These are phyloP conservation scores for Blastocystis sp. DNA, from an alignment of 352 stramenopile species.

Conservation along the genomic window DNA sequence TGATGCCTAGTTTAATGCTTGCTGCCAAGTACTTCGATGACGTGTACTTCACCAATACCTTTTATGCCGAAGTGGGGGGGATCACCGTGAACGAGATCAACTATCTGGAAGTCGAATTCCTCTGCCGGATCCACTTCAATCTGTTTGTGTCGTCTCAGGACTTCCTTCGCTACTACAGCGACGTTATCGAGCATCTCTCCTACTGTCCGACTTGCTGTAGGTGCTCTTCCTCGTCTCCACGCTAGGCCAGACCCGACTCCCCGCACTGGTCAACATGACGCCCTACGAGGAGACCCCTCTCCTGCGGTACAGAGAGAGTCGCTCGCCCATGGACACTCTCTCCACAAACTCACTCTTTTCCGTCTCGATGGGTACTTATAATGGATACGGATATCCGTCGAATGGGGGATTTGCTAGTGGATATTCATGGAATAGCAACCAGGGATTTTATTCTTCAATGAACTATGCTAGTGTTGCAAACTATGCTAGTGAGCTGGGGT, in stretches of 20 bases:
- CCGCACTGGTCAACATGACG: not conserved
- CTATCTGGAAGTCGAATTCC: conserved; percentile 90
- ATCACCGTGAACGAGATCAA: conserved; percentile 80
- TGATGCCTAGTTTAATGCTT: conserved; percentile 77
- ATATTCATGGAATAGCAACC: not conserved
- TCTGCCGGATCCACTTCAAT: conserved; percentile 94
- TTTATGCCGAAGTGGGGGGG: conserved; percentile 79
- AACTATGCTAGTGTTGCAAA: not conserved
- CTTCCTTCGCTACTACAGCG: conserved; percentile 81
- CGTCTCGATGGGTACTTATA: not conserved
- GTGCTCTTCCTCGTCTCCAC: not conserved
- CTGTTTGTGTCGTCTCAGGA: conserved; percentile 83
- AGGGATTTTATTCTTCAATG: not conserved
- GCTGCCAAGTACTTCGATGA: conserved; percentile 99
- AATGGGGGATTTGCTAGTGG: not conserved
- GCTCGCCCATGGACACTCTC: not conserved
- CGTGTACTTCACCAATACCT: conserved; percentile 98
- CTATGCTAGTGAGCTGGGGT: not conserved
- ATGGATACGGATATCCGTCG: not conserved
- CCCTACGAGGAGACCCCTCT: conserved; percentile 2
- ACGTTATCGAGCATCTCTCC: conserved; percentile 65
- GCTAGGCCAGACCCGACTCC: not conserved
- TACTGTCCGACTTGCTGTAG: not conserved
- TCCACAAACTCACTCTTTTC: not conserved
- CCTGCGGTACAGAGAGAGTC: not conserved